Conservation (phyloP, 352 stramenopile species). For the Pythium vanterpoolii region DNA sequence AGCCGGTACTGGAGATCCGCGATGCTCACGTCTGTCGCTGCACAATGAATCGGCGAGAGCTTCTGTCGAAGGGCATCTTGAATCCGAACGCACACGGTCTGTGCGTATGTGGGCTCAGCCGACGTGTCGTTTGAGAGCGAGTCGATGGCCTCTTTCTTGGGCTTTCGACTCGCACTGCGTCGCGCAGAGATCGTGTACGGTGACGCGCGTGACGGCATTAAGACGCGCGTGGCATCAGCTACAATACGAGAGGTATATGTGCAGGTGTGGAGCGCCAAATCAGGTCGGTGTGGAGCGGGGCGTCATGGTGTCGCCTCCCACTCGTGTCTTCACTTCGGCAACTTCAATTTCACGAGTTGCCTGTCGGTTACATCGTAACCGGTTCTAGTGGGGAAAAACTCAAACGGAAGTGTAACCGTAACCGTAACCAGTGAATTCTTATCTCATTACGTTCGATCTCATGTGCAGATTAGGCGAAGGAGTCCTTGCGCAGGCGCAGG, state of each 20-base stretch:
- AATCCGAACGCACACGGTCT: conserved; percentile 5
- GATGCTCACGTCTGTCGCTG: conserved; percentile 40
- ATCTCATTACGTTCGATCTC: background rate
- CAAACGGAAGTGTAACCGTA: background rate
- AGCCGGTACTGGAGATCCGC: conserved; percentile 55
- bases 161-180: background rate
- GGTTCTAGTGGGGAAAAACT: background rate
- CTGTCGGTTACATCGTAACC: background rate
- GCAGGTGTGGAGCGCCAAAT: background rate
- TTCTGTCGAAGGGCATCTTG: background rate
- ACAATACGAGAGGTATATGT: background rate
- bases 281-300: background rate
- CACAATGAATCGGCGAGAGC: conserved; percentile 3
- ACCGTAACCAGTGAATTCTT: background rate
- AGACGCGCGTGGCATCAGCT: no score
- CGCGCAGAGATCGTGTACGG: conserved; percentile 6
- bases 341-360: background rate
- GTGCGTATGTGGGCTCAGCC: background rate
- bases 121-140: background rate
- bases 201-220: conserved; percentile 17
- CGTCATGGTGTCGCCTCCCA: background rate
- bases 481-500: conserved; percentile 72
- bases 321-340: background rate
- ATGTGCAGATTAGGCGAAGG: conserved; percentile 25
- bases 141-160: background rate